Conservation (phyloP, 768 basidiomycete genomes). For the Boletus tylopilopsis region DNA sequence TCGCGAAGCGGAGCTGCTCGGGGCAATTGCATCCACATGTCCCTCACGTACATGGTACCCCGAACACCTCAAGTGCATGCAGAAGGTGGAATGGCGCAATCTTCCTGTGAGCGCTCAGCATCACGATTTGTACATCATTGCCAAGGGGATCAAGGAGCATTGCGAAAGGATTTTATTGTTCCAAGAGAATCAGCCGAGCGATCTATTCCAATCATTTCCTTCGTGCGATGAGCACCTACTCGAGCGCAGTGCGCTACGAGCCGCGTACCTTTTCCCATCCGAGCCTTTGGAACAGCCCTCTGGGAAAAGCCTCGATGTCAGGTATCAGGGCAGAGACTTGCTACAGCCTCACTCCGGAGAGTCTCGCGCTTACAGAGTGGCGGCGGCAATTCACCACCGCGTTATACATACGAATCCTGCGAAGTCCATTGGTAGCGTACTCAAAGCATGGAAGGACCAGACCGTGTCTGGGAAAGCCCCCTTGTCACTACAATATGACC, state of each 20-base stretch:
- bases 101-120: conserved; percentile 30
- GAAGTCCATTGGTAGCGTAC: too few relatives aligned
- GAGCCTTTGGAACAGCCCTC: background rate
- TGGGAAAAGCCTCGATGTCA: background rate
- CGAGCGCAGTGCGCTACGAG: conserved; percentile 11
- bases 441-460: too few relatives aligned
- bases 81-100: conserved; percentile 7
- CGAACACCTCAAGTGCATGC: conserved; percentile 7
- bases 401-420: too few relatives aligned
- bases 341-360: background rate
- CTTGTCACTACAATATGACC: too few relatives aligned
- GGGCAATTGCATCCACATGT: conserved; percentile 31
- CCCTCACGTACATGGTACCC: conserved; percentile 40
- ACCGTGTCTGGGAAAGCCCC: too few relatives aligned
- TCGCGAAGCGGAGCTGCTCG: conserved; percentile 31
- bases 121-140: conserved; percentile 11
- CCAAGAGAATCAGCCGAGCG: background rate
- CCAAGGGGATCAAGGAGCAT: conserved; percentile 29
- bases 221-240: conserved; percentile 9
- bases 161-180: conserved; percentile 6
- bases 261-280: too few relatives aligned
- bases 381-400: conserved; percentile 1
- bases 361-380: conserved; percentile 10
- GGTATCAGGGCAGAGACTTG: conserved; percentile 13
- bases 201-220: conserved; percentile 7